Evolutionary conservation across 805 yeast species (phyloP).

Genomic region (Gaillardinia entomophila): DNA sequence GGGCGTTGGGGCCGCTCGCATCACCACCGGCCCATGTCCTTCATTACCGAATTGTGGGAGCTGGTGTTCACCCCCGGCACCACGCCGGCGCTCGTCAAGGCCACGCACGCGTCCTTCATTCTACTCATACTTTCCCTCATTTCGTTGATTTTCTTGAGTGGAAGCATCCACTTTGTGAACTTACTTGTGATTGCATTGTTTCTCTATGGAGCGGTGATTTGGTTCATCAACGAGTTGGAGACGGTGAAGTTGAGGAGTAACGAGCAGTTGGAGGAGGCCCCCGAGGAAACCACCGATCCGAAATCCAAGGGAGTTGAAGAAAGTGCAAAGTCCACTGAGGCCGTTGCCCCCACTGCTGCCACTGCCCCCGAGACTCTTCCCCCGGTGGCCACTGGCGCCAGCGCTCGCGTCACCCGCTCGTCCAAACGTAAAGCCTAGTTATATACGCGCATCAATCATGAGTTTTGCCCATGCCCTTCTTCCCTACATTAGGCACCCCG

Average conservation of each 20-base stretch:
- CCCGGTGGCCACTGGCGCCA: too few species aligned
- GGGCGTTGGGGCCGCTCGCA: too few species aligned
- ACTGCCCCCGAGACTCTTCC: too few species aligned
- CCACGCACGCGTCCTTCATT: conserved; percentile 81
- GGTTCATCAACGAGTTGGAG: conserved; percentile 77
- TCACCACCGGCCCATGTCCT: too few species aligned
- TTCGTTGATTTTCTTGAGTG: conserved; percentile 53
- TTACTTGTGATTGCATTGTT: conserved; percentile 51
- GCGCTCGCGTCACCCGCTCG: too few species aligned
- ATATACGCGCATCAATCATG: conserved; percentile 29
- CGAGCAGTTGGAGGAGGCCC: conserved; percentile 30
- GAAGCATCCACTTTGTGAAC: conserved; percentile 62
- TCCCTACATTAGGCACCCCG: conserved; percentile 45
- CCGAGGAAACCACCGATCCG: conserved; percentile 5
- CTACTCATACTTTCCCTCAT: conserved; percentile 53
- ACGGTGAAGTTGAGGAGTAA: conserved; percentile 41
- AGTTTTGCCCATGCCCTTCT: conserved; percentile 45
- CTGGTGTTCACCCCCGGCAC: conserved; percentile 92
- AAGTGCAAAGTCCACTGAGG: too few species aligned
- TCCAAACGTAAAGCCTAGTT: too few species aligned
- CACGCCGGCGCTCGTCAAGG: conserved; percentile 79
- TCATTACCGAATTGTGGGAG: conserved; percentile 74
- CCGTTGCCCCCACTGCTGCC: too few species aligned
- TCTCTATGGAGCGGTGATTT: conserved; percentile 75
- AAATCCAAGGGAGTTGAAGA: too few species aligned